phyloP scores from a whole-genome alignment of 1,139 yeast species.

The Scheffersomyces parashehatae region DNA sequence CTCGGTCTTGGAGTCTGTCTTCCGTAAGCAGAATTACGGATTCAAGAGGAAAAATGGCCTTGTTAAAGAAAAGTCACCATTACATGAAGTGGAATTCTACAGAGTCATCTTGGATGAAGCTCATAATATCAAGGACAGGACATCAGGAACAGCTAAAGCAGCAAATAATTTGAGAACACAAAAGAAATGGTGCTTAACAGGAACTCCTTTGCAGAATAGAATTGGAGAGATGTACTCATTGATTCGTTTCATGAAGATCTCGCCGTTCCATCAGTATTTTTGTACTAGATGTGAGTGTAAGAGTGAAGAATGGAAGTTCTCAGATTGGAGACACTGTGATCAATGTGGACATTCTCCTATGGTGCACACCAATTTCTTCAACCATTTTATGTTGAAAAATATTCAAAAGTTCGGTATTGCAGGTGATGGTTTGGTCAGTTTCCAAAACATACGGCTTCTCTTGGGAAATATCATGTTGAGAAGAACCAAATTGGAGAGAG shows the following conservation, averaged over 20 bases:
- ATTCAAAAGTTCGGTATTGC: constrained; percentile 79
- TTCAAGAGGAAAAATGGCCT: constrained; percentile 69
- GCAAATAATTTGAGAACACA: constrained; percentile 71
- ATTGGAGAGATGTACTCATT: constrained; percentile 95
- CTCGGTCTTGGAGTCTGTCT: constrained; percentile 86
- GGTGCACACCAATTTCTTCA: constrained; percentile 93
- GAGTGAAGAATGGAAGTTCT: constrained; percentile 78
- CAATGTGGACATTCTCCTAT: constrained; percentile 87
- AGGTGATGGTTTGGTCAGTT: constrained; percentile 79
- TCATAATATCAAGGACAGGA: constrained; percentile 92
- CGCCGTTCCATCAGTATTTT: constrained; percentile 85
- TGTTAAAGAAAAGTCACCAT: constrained; percentile 72
- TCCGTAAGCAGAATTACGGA: constrained; percentile 80
- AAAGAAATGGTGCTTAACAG: constrained; percentile 88
- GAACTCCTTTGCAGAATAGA: constrained; percentile 94
- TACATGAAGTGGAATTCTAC: constrained; percentile 77
- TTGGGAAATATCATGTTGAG: constrained; percentile 83
- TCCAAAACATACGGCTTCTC: constrained; percentile 70
- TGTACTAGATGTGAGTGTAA: constrained; percentile 90
- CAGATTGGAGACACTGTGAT: constrained; percentile 82
- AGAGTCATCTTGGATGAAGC: constrained; percentile 96
- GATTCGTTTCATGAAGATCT: constrained; percentile 76
- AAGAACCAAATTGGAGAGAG: constrained; percentile 92
- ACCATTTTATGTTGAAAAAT: constrained; percentile 90
- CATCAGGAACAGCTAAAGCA: constrained; percentile 90